Conservation (phyloP, 805 yeast genomes). For the Metschnikowia cerradonensis region DNA sequence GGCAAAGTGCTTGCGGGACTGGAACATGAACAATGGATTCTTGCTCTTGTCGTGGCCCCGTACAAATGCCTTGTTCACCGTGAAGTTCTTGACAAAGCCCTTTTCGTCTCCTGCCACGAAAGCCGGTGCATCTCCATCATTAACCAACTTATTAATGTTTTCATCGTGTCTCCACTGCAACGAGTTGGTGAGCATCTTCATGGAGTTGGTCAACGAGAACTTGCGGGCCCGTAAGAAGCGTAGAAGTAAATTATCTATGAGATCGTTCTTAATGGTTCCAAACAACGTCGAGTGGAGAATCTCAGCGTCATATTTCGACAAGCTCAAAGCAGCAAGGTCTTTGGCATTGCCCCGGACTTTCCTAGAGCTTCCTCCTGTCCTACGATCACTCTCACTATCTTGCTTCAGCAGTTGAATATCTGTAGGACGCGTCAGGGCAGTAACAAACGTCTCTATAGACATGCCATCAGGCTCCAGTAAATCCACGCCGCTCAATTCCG, state of each 20-base stretch:
- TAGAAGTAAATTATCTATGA: conserved; percentile 73
- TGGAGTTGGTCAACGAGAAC: conserved; percentile 66
- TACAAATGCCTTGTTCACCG: conserved; percentile 66
- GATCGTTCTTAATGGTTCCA: conserved; percentile 63
- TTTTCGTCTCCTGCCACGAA: conserved; percentile 34
- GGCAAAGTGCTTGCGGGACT: conserved; percentile 67
- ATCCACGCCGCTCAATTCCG: conserved; percentile 16
- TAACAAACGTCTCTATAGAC: conserved; percentile 28
- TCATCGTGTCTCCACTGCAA: conserved; percentile 72
- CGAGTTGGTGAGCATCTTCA: conserved; percentile 69
- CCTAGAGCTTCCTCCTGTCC: conserved; percentile 13
- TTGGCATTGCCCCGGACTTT: conserved; percentile 23
- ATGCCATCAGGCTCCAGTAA: conserved; percentile 18
- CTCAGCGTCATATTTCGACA: conserved; percentile 50
- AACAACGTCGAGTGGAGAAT: conserved; percentile 53
- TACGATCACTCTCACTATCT: conserved; percentile 12
- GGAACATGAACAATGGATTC: conserved; percentile 77
- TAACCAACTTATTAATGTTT: conserved; percentile 51
- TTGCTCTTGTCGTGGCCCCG: conserved; percentile 69
- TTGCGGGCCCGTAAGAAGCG: conserved; percentile 85
- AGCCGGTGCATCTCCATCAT: conserved; percentile 67
- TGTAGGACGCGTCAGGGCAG: conserved; percentile 5
- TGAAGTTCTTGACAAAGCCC: conserved; percentile 54
- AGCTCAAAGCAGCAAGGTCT: conserved; percentile 17
- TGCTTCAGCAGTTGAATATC: neutral